Evolutionary conservation across 2,329 filamentous ascomycete species (phyloP).

Genomic region (Exophiala sp.): DNA sequence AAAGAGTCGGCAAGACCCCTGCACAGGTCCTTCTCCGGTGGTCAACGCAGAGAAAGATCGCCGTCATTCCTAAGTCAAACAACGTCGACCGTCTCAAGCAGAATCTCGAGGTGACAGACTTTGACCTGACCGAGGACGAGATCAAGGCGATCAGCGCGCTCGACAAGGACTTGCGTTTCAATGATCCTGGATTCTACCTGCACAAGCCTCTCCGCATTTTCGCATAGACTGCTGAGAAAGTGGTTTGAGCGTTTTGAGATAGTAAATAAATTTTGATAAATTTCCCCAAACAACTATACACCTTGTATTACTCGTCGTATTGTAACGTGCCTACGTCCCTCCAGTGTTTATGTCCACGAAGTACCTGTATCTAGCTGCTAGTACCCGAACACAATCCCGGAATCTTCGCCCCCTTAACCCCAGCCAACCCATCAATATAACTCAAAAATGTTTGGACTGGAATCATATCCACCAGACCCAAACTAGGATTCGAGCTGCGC

Average conservation of each 20-base stretch:
- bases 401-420: slow-evolving; percentile 46
- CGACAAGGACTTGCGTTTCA: slow-evolving; percentile 24
- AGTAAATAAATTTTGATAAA: too few relatives aligned
- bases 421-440: slow-evolving; percentile 71
- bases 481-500: slow-evolving; percentile 62
- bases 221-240: slow-evolving; percentile 2
- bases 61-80: slow-evolving; percentile 78
- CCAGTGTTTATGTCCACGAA: too few relatives aligned
- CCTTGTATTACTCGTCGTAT: too few relatives aligned
- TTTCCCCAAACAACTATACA: too few relatives aligned
- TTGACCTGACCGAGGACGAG: slow-evolving; percentile 21
- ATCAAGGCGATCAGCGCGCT: slow-evolving; percentile 20
- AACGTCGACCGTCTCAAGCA: slow-evolving; percentile 43
- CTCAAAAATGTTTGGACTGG: slow-evolving; percentile 60
- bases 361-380: neutral
- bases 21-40: slow-evolving; percentile 82
- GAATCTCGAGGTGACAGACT: slow-evolving; percentile 21
- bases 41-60: slow-evolving; percentile 77
- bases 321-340: too few relatives aligned
- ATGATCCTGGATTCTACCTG: slow-evolving; percentile 24
- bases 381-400: slow-evolving; percentile 33
- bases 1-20: slow-evolving; percentile 68
- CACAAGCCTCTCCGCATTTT: slow-evolving; percentile 22
- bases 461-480: slow-evolving; percentile 70
- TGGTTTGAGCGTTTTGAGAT: too few relatives aligned